Evolutionary conservation across 306 rosid species (phyloP).

Genomic region (Aeschynomene evenia): DNA sequence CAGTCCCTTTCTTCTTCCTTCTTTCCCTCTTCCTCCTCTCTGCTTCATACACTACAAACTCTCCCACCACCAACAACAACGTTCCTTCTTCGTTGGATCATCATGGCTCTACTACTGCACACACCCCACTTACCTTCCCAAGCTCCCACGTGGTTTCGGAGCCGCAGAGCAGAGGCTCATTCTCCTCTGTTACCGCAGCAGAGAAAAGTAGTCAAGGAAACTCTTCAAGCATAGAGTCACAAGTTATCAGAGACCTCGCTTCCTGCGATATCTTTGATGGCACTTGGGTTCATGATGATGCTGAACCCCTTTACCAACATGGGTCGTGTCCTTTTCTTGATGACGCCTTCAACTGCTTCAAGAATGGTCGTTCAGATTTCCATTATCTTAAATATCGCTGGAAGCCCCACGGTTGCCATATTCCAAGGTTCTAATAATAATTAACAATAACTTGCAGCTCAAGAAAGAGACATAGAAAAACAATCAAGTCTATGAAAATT

Average conservation of each 20-base stretch:
- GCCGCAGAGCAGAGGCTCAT: neutral
- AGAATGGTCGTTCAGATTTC: slow-evolving; percentile 35
- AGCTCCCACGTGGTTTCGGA: neutral
- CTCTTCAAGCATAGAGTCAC: neutral
- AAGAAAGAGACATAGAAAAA: neutral
- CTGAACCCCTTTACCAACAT: slow-evolving; percentile 21
- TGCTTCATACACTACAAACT: slow-evolving; percentile 16
- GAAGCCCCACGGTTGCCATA: slow-evolving; percentile 40
- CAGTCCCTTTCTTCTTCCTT: slow-evolving; percentile 26
- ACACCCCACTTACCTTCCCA: neutral
- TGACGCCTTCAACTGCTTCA: slow-evolving; percentile 48
- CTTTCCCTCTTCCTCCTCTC: slow-evolving; percentile 38
- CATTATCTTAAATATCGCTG: slow-evolving; percentile 33
- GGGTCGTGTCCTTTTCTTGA: slow-evolving; percentile 37
- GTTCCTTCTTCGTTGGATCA: neutral
- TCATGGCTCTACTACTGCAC: too few relatives aligned
- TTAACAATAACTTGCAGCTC: neutral
- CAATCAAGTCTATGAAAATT: too few relatives aligned
- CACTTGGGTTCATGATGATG: slow-evolving; percentile 31
- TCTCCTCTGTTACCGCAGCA: slow-evolving; percentile 29
- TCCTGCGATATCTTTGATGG: slow-evolving; percentile 41
- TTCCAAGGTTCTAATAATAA: slow-evolving; percentile 41
- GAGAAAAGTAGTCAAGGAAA: neutral
- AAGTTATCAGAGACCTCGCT: slow-evolving; percentile 25
- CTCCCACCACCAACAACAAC: neutral